Evolutionary conservation across 495 filamentous ascomycete species (phyloP).

Genomic region (Aspergillus asperescens): DNA sequence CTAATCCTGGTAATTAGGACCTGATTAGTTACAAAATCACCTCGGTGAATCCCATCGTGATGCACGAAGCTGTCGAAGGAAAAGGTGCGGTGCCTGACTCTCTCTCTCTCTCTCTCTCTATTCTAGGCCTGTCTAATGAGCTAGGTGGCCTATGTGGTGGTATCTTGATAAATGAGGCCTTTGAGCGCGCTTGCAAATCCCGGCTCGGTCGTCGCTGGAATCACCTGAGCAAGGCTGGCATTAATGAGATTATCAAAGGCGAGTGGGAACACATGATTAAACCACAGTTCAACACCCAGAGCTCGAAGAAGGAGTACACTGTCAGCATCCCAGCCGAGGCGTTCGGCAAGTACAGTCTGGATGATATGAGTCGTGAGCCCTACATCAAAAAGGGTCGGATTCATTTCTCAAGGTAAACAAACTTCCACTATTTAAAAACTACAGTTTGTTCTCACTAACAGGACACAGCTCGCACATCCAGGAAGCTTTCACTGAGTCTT

Average conservation of each 20-base stretch:
- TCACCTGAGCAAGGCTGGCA: slow-evolving; percentile 11
- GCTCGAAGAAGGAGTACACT: slow-evolving; percentile 6
- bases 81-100: too few relatives aligned
- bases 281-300: slow-evolving; percentile 4
- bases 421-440: background rate
- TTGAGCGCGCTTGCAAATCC: slow-evolving; percentile 8
- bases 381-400: slow-evolving; percentile 8
- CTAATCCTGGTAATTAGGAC: slow-evolving; percentile 3
- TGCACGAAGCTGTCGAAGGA: slow-evolving; percentile 10
- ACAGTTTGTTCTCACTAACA: background rate
- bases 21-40: slow-evolving; percentile 7
- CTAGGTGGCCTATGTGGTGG: slow-evolving; percentile 6
- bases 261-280: slow-evolving; percentile 10
- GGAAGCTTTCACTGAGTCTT: slow-evolving; percentile 6
- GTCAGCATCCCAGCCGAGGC: slow-evolving; percentile 9
- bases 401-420: slow-evolving; percentile 4
- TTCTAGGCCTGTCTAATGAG: background rate
- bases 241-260: slow-evolving; percentile 11
- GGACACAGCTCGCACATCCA: slow-evolving; percentile 3
- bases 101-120: background rate
- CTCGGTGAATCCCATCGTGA: slow-evolving; percentile 3
- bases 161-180: slow-evolving; percentile 9
- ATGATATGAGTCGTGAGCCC: slow-evolving; percentile 7
- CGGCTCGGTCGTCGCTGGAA: slow-evolving; percentile 8
- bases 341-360: slow-evolving; percentile 5